Conservation (phyloP, 176 grass and related monocot genomes). For the Aegilops sharonensis region DNA sequence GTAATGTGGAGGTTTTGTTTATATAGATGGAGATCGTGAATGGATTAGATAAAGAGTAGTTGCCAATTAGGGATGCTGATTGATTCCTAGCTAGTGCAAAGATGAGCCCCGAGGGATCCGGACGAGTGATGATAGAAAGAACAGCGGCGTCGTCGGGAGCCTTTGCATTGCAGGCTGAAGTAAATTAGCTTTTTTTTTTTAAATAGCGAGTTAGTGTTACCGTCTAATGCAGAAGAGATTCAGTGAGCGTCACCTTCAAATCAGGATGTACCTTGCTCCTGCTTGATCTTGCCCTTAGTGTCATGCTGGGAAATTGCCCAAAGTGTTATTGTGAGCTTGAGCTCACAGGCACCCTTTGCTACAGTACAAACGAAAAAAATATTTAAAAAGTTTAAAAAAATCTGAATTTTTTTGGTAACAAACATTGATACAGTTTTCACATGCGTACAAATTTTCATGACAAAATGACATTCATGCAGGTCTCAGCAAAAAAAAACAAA, state of each 20-base stretch:
- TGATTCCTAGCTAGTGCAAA: slow-evolving; percentile 34
- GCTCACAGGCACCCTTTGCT: no score
- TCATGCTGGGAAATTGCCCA: no score
- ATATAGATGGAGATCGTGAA: not conserved
- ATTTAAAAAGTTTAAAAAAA: no score
- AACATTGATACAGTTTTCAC: no score
- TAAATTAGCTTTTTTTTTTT: not conserved
- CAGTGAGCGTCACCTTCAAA: not conserved
- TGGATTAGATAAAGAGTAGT: slow-evolving; percentile 38
- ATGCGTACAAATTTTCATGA: no score
- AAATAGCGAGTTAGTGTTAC: not conserved
- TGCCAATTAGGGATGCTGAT: slow-evolving; percentile 17
- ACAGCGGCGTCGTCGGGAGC: not conserved
- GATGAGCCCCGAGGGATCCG: slow-evolving; percentile 41
- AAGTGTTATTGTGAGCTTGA: no score
- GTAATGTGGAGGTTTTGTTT: not conserved
- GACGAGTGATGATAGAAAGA: not conserved
- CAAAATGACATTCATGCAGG: no score
- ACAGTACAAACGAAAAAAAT: no score
- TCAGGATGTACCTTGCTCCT: not conserved
- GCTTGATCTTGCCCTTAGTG: no score
- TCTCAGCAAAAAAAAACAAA: no score
- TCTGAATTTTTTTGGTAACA: no score
- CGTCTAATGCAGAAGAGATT: not conserved
- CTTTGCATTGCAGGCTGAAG: slow-evolving; percentile 34